Percentiles rank a stretch among this genome's conserved stretches.
Conservation (phyloP, 495 filamentous ascomycete genomes). For the Tetracladium setigerum region DNA sequence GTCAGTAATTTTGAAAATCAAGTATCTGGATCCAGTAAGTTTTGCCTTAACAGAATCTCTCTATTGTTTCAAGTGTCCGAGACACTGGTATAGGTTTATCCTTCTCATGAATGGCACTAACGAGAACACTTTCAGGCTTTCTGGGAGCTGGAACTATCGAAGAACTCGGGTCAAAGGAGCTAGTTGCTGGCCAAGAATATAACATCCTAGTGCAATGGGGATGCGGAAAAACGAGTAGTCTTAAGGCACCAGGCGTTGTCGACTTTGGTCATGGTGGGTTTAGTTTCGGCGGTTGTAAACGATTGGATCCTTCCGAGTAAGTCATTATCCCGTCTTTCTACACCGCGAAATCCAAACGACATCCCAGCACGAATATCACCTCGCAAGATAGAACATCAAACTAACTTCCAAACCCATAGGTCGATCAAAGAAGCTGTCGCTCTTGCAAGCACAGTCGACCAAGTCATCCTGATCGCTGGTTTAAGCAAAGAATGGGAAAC, state of each 20-base stretch:
- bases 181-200: slow-evolving; percentile 51
- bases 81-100: too few species aligned
- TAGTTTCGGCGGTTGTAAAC: slow-evolving; percentile 50
- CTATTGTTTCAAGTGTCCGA: too few species aligned
- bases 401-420: too few species aligned
- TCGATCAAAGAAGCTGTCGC: slow-evolving; percentile 51
- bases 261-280: slow-evolving; percentile 53
- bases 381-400: too few species aligned
- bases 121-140: too few species aligned
- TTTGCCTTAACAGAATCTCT: too few species aligned
- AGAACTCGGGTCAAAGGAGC: slow-evolving; percentile 42
- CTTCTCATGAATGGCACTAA: too few species aligned
- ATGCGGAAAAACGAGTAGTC: slow-evolving; percentile 52
- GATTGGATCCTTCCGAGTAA: slow-evolving; percentile 42
- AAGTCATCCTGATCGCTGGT: slow-evolving; percentile 59
- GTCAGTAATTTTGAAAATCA: slow-evolving; percentile 58
- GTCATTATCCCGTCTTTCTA: too few species aligned
- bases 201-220: slow-evolving; percentile 54
- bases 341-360: too few species aligned
- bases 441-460: slow-evolving; percentile 51
- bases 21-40: slow-evolving; percentile 44
- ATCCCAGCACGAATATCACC: too few species aligned
- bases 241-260: slow-evolving; percentile 41
- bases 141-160: slow-evolving; percentile 52
- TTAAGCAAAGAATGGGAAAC: slow-evolving; percentile 67